Evolutionary conservation across 805 yeast species (phyloP).

Genomic region (Starmera quercuum): DNA sequence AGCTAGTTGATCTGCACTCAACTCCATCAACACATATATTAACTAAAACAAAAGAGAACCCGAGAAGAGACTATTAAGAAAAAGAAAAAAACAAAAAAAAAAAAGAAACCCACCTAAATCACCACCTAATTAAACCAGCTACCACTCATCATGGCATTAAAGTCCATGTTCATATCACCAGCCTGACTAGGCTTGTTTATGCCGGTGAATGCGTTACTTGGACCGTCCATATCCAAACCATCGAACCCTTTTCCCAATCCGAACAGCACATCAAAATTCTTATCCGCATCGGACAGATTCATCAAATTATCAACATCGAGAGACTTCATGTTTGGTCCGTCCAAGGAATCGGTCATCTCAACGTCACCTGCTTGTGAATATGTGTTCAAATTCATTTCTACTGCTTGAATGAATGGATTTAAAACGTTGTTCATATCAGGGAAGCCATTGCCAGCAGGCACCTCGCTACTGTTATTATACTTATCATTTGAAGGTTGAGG

Average conservation of each 20-base stretch:
- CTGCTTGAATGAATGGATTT: slow-evolving; percentile 1
- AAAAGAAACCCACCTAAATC: background rate
- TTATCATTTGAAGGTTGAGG: too few species aligned
- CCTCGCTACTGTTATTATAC: too few species aligned
- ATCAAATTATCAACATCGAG: slow-evolving; percentile 1
- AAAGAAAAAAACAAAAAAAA: background rate
- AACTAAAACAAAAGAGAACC: too few species aligned
- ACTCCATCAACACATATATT: too few species aligned
- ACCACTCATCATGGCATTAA: slow-evolving; percentile 12
- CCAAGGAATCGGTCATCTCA: background rate
- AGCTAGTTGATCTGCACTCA: too few species aligned
- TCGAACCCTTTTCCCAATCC: background rate
- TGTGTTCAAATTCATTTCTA: background rate
- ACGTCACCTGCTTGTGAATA: too few species aligned
- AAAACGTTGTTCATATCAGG: background rate
- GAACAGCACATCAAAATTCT: slow-evolving; percentile 11
- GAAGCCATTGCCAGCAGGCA: too few species aligned
- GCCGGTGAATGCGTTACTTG: background rate
- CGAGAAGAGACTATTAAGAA: too few species aligned
- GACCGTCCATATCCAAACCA: background rate
- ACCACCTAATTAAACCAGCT: slow-evolving; percentile 16
- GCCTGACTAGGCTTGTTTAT: background rate
- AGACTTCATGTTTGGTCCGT: background rate
- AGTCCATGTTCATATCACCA: slow-evolving; percentile 4
- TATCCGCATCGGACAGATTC: slow-evolving; percentile 9